These are phyloP conservation scores for Phialocephala sp. DNA, from an alignment of 2,329 filamentous ascomycete genomes.

Conservation along the genomic window DNA sequence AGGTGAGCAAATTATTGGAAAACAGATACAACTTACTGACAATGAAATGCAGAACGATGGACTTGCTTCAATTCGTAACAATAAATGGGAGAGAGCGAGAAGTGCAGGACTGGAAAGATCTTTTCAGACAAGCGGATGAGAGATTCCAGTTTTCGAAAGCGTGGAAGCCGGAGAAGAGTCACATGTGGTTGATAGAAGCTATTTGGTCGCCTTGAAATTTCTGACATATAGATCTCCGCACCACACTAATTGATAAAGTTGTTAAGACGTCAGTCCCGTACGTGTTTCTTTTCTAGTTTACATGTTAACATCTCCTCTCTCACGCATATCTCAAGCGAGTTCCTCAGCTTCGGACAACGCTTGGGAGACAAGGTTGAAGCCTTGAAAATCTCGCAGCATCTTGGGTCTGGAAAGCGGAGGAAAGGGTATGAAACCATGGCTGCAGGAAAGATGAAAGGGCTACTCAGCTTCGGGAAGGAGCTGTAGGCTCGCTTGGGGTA, in stretches of 20 bases:
- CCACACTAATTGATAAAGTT: not conserved
- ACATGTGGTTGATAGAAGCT: constrained; percentile 18
- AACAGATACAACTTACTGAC: not conserved
- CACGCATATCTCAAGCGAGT: not conserved
- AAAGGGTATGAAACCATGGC: too few species aligned
- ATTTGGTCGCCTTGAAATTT: constrained; percentile 2
- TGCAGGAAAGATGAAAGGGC: too few species aligned
- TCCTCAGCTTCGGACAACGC: too few species aligned
- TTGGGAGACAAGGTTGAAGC: too few species aligned
- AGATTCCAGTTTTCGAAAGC: constrained; percentile 42
- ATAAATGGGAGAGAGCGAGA: constrained; percentile 56
- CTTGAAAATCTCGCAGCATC: too few species aligned
- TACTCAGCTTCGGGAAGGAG: too few species aligned
- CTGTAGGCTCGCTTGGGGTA: too few species aligned
- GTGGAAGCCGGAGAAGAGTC: constrained; percentile 15
- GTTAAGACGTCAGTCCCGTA: too few species aligned
- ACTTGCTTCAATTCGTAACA: constrained; percentile 56
- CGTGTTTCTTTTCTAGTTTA: not conserved
- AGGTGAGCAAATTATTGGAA: constrained; percentile 36
- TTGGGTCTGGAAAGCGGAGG: too few species aligned
- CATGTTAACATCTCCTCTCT: not conserved
- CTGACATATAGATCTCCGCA: not conserved
- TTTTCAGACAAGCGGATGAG: constrained; percentile 54
- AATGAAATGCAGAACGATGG: constrained; percentile 50
- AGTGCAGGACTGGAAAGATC: constrained; percentile 51